A percentile compares a stretch with the other conserved stretches of the same genome.
Conservation (phyloP, 202 grass and related monocot species). For the Carex arenaria region DNA sequence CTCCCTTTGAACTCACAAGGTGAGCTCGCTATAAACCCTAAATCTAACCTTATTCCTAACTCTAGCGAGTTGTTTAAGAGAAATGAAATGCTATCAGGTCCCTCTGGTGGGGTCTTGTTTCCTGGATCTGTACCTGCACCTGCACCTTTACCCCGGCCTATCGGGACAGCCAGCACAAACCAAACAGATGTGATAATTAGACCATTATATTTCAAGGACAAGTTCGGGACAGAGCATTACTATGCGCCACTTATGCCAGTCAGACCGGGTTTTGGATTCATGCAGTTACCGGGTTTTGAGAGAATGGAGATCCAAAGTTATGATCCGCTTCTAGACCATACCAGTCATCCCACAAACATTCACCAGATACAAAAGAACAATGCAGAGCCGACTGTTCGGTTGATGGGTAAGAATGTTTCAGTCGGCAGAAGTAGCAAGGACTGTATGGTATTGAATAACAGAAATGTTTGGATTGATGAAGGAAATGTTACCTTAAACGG, state of each 20-base stretch:
- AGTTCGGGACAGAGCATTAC: slow-evolving; percentile 32
- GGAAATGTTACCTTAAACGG: not conserved
- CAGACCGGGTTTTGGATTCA: slow-evolving; percentile 33
- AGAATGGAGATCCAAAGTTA: slow-evolving; percentile 38
- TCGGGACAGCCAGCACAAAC: slow-evolving; percentile 13
- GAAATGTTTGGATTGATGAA: slow-evolving; percentile 16
- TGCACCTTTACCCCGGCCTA: slow-evolving; percentile 15
- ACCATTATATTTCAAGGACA: slow-evolving; percentile 36
- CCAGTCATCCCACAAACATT: slow-evolving; percentile 16
- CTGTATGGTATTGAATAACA: slow-evolving; percentile 32
- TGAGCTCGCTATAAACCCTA: slow-evolving; percentile 60
- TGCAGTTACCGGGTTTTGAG: slow-evolving; percentile 43
- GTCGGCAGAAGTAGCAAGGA: slow-evolving; percentile 54
- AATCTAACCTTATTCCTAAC: slow-evolving; percentile 27
- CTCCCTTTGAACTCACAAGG: slow-evolving; percentile 92
- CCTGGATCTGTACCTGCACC: slow-evolving; percentile 27
- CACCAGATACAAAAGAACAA: not conserved
- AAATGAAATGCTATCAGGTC: slow-evolving; percentile 25
- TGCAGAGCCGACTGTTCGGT: slow-evolving; percentile 57
- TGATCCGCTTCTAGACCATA: slow-evolving; percentile 20
- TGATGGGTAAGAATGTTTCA: slow-evolving; percentile 81
- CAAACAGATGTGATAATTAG: slow-evolving; percentile 37
- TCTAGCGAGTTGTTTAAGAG: slow-evolving; percentile 31
- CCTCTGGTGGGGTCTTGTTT: slow-evolving; percentile 20
- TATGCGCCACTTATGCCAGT: slow-evolving; percentile 24